A percentile compares a stretch with the other conserved stretches of the same genome.
Conservation (phyloP, 1,284 basidiomycete genomes). For the Trametes polyzona region DNA sequence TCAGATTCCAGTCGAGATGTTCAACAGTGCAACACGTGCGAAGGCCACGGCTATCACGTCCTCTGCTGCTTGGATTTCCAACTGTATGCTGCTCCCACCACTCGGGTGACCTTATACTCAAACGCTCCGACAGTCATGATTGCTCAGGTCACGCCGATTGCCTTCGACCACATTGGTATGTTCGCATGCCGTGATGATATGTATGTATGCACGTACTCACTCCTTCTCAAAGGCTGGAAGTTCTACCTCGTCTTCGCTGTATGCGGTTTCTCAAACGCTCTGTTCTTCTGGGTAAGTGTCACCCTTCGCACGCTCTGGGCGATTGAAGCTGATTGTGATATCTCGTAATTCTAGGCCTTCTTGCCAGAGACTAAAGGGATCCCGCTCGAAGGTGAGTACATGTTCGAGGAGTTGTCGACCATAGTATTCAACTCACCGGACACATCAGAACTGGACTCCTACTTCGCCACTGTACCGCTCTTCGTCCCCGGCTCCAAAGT, state of each 20-base stretch:
- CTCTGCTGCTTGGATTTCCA: slow-evolving; percentile 55
- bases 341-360: slow-evolving; percentile 18
- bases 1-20: slow-evolving; percentile 48
- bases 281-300: slow-evolving; percentile 51
- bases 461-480: slow-evolving; percentile 53
- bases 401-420: no score
- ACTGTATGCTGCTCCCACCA: slow-evolving; percentile 37
- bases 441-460: slow-evolving; percentile 54
- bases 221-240: slow-evolving; percentile 38
- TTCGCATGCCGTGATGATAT: not conserved
- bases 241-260: slow-evolving; percentile 64
- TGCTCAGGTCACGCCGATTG: slow-evolving; percentile 52
- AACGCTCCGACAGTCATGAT: slow-evolving; percentile 42
- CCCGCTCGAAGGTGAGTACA: slow-evolving; percentile 45
- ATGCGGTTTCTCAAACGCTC: slow-evolving; percentile 62
- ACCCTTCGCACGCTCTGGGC: not conserved
- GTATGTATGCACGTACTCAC: no score
- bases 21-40: slow-evolving; percentile 61
- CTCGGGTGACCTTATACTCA: not conserved
- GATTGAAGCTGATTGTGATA: not conserved
- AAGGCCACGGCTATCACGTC: slow-evolving; percentile 63
- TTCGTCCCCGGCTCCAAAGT: slow-evolving; percentile 51
- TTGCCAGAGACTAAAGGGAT: slow-evolving; percentile 50
- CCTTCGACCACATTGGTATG: slow-evolving; percentile 49
- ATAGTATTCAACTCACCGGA: not conserved